Evolutionary conservation across 192 early-diverging fungal genomes (phyloP).

Genomic region (Entomortierella chlamydospora): DNA sequence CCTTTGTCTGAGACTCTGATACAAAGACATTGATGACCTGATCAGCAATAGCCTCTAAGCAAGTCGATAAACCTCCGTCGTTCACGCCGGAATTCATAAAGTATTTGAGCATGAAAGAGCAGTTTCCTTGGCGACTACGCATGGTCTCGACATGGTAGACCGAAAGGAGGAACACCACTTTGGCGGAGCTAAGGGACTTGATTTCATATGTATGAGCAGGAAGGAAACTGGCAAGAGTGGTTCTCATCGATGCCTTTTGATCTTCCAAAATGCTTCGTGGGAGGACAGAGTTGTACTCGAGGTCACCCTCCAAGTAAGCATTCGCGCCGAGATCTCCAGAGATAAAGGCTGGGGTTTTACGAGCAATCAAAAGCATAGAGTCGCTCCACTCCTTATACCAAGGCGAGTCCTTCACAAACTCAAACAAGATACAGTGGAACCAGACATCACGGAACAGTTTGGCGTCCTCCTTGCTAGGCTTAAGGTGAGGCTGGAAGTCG

Average conservation of each 20-base stretch:
- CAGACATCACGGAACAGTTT: slow-evolving; percentile 89
- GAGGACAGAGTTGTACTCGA: slow-evolving; percentile 88
- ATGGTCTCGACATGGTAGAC: slow-evolving; percentile 88
- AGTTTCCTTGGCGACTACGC: slow-evolving; percentile 76
- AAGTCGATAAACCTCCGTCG: slow-evolving; percentile 74
- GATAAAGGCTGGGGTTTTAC: slow-evolving; percentile 86
- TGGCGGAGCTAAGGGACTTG: slow-evolving; percentile 74
- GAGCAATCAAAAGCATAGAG: slow-evolving; percentile 78
- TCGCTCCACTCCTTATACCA: slow-evolving; percentile 84
- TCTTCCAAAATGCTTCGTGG: slow-evolving; percentile 56
- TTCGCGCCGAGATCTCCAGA: slow-evolving; percentile 67
- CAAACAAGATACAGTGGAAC: slow-evolving; percentile 86
- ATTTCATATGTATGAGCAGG: slow-evolving; percentile 65
- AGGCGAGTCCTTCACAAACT: slow-evolving; percentile 76
- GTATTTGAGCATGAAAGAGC: slow-evolving; percentile 81
- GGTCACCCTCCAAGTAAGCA: slow-evolving; percentile 88
- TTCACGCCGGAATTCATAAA: slow-evolving; percentile 89
- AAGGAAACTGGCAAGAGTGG: slow-evolving; percentile 67
- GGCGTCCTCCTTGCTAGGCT: slow-evolving; percentile 70
- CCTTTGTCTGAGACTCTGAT: slow-evolving; percentile 62
- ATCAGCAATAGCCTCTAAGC: slow-evolving; percentile 84
- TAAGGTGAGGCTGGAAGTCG: slow-evolving; percentile 68
- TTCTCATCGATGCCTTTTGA: slow-evolving; percentile 67
- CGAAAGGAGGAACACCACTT: slow-evolving; percentile 84
- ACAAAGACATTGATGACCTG: slow-evolving; percentile 65